Evolutionary conservation across 352 stramenopile genomes (phyloP), one percentile per base, ranked within the genome.

Genomic region (Plasmopara viticola): DNA sequence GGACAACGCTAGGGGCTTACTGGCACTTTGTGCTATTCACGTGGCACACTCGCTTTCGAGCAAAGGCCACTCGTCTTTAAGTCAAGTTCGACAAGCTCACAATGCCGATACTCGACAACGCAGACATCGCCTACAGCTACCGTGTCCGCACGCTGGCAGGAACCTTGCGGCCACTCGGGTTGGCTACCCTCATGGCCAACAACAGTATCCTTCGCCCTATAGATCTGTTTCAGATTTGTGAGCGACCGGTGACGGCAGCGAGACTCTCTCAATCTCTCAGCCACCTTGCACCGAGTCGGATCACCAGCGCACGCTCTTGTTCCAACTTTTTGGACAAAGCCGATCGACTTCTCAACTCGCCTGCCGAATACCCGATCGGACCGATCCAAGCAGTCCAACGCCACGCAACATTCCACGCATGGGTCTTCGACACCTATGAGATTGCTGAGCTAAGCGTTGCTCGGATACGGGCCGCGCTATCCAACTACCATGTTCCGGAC

Each of bases 311-410:
- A 8, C 6, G 37, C 37, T 41, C 37, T 8, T 41, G 37, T 17
- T 7, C 37, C 12, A 41, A 41, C 5, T 41, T 88, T 82, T 52
- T 61, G 59, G 37, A 78, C 58, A 51, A 53, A 34, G 37, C 29
- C 54, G 0, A 47, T 47, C 14, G 20, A 25, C 20, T 38, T 31
- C 8, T 38, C 29, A 8, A 56, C 59, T 37, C 47, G 58, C 18
- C 20, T 14, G 12, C 20, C 29, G 15, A 43, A 42, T 17, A 18
- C 6, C 37, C n/a, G 12, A 41, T 41, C 5, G 37, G 37, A n/a
- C 37, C 37, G 12, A 41, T 14, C 2, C 37, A 41, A 15, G n/a
- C 13, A 15, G 9, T 41, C 5, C 6, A 13, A 14, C 18, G 14
- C 13, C 14, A 41, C n/a, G 12, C 12, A 1, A 1, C 37, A 6